Evolutionary conservation across 192 early-diverging fungal genomes (phyloP).

Genomic region (Helicostylum pulchrum): DNA sequence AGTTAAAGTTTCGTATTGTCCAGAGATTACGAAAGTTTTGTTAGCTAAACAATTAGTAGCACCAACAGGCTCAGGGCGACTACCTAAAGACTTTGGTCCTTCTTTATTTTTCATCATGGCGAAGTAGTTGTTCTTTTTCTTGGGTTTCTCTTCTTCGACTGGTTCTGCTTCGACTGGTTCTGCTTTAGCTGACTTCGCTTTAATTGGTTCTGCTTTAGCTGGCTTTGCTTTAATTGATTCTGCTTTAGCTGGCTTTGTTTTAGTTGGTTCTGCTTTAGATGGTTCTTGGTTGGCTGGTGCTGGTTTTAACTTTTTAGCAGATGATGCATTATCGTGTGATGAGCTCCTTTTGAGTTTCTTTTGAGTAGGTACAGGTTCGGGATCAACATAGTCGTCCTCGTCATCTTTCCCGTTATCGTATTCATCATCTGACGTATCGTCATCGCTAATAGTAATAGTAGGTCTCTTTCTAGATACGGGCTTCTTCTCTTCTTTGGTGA

Average conservation of each 20-base stretch:
- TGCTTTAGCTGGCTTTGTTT: background rate
- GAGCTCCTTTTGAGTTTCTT: background rate
- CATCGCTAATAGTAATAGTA: background rate
- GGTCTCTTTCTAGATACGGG: background rate
- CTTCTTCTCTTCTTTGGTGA: background rate
- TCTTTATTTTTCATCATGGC: slow-evolving; percentile 17
- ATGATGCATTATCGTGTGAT: background rate
- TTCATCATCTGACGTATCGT: background rate
- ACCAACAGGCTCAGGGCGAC: slow-evolving; percentile 27
- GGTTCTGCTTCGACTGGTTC: background rate
- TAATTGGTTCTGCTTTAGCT: background rate
- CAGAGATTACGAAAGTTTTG: slow-evolving; percentile 91
- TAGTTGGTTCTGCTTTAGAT: background rate
- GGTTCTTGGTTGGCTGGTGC: background rate
- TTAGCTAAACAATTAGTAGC: slow-evolving; percentile 41
- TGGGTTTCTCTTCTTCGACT: background rate
- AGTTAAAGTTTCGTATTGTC: slow-evolving; percentile 75
- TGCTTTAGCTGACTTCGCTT: background rate
- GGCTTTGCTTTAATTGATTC: background rate
- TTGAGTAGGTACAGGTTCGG: background rate
- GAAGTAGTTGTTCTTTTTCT: background rate
- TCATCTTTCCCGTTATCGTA: background rate
- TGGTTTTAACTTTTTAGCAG: background rate
- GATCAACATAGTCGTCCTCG: background rate
- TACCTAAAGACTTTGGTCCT: slow-evolving; percentile 29